Evolutionary conservation across 2,329 filamentous ascomycete genomes (phyloP).

Genomic region (Pyrenophora seminiperda): DNA sequence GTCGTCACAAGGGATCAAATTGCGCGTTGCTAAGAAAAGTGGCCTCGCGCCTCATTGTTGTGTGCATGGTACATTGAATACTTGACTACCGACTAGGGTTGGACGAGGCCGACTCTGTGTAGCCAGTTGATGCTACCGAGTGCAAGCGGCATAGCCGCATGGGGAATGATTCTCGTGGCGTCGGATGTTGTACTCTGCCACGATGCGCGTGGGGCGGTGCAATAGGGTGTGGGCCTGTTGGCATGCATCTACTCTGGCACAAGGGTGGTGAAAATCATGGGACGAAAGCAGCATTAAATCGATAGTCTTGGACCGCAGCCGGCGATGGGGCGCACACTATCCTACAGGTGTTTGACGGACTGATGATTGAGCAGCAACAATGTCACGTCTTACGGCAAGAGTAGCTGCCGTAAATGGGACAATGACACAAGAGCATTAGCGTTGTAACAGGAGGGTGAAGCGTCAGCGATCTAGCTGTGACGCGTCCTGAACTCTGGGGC

Average conservation of each 20-base stretch:
- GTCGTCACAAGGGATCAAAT: no score
- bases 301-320: background rate
- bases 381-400: conserved; percentile 10
- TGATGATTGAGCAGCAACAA: background rate
- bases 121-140: background rate
- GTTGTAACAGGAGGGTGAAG: background rate
- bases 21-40: background rate
- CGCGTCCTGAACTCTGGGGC: conserved; percentile 9
- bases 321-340: background rate
- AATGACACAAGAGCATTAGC: conserved; percentile 1
- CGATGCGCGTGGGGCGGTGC: conserved; percentile 10
- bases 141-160: background rate
- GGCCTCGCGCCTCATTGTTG: background rate
- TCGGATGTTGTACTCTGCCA: conserved; percentile 5
- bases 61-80: background rate
- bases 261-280: background rate
- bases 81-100: background rate
- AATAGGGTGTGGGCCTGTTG: background rate
- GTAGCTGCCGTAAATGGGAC: background rate
- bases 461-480: conserved; percentile 10
- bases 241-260: background rate
- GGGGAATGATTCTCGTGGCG: background rate
- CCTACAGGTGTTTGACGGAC: no score
- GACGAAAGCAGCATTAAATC: background rate
- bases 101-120: background rate